Evolutionary conservation across 805 yeast species (phyloP).

Genomic region (Suhomyces prunicola): DNA sequence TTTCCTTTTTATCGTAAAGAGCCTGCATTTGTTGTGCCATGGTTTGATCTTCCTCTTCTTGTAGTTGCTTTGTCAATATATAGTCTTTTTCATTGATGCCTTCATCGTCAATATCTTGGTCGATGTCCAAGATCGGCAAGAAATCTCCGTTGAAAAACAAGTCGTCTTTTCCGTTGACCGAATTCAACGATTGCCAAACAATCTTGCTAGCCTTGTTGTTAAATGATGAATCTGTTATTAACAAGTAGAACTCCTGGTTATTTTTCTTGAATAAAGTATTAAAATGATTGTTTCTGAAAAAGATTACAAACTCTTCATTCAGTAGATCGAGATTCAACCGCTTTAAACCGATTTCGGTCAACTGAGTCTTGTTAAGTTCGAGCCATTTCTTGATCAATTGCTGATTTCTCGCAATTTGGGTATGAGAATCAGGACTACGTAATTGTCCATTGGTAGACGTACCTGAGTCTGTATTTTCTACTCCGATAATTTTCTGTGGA

Average conservation of each 20-base stretch:
- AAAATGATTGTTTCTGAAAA: slow-evolving; percentile 90
- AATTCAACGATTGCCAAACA: slow-evolving; percentile 78
- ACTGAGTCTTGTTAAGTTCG: slow-evolving; percentile 65
- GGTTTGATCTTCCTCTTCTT: slow-evolving; percentile 55
- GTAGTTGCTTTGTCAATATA: slow-evolving; percentile 45
- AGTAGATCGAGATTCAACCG: slow-evolving; percentile 43
- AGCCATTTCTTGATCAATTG: slow-evolving; percentile 37
- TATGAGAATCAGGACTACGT: not conserved
- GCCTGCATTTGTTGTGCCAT: slow-evolving; percentile 47
- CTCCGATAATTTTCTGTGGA: slow-evolving; percentile 7
- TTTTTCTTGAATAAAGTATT: slow-evolving; percentile 59
- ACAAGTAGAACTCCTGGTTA: slow-evolving; percentile 49
- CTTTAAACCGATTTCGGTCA: slow-evolving; percentile 65
- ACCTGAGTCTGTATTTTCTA: not conserved
- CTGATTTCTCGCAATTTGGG: slow-evolving; percentile 11
- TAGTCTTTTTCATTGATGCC: slow-evolving; percentile 19
- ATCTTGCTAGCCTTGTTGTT: slow-evolving; percentile 35
- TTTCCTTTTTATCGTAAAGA: slow-evolving; percentile 15
- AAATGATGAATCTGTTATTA: slow-evolving; percentile 77
- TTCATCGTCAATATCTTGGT: slow-evolving; percentile 7
- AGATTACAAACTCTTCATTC: slow-evolving; percentile 58
- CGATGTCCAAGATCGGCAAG: slow-evolving; percentile 39
- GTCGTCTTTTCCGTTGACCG: slow-evolving; percentile 68
- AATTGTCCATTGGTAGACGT: not conserved
- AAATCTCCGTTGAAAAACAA: slow-evolving; percentile 67